Base-by-base conservation (phyloP, 129 eudicot species). In the Centaurea solstitialis region DNA sequence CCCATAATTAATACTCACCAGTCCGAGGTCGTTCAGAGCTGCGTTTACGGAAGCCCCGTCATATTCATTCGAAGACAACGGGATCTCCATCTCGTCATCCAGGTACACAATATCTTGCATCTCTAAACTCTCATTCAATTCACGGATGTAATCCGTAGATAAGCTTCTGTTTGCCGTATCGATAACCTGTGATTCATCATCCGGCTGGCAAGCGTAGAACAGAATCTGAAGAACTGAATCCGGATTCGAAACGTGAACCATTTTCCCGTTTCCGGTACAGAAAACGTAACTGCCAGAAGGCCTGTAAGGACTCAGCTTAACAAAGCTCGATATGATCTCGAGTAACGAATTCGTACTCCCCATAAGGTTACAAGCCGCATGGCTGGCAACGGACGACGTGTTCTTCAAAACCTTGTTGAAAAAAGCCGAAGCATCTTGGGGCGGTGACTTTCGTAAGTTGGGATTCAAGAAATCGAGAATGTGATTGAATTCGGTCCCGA, bases 241-340 rank as follows among this genome's bases (percentile, higher is more conserved):
- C 10, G 97, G 81, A 38, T 94, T 94, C 9, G 84, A 79, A 37
- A 89, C 74, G 5, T 81, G 85, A 45, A 90, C 82, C 23, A 89
- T 39, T 68, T 81, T 90, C 73, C 92, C 93, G 43, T 81, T 88
- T 1, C 95, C 89, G 12, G 89, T 85, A 72, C 93, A 89, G 87
- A 94, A 92, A 9, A 94, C 76, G 30, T 79, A 94, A 0, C 76
- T 86, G 12, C 99, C 99, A 33, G 87, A 92, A 79, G 99, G 97
- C 81, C 97, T 89, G 76, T 94, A 92, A 18, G 99, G 97, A 77
- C 99, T 94, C 37, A 92, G 97, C 68, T 89, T 83, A 57, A 94
- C 79, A 13, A 92, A 88, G 41, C 83, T 87, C 4, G 94, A 75
- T n/a, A 92, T 72, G 6, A 87, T 86, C 40, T 89, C 97, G 9